Evolutionary conservation across 257 asterid genomes (phyloP), one percentile per base, ranked within the genome.

Genomic region (Rhazya stricta): DNA sequence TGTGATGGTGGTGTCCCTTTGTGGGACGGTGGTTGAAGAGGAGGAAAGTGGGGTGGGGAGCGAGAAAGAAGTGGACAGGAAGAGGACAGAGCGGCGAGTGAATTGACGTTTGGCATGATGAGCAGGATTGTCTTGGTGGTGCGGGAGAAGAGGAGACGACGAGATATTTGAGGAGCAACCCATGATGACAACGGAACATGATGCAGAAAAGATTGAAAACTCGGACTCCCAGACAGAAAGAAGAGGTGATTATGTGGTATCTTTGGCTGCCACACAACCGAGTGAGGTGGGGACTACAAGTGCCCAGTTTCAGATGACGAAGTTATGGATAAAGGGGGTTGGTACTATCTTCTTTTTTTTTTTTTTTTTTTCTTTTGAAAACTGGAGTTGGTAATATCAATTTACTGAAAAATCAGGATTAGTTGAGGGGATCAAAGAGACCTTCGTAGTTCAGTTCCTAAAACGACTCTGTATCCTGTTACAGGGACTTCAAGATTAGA

Each of bases 1-100:
- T 65, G 97, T 93, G 85, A 93, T 67, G 74, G 93, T 89, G 75
- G 92, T 88, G 89, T 93, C 97, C 45, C 78, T 83, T 9, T 82
- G 80, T 1, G 91, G 70, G 48, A 84, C 1, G 78, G 87, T 69
- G 83, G 69, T 84, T 74, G 77, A 61, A 45, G 80, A 77, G 51
- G 79, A 69, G 70, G 85, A 51, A 83, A 76, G 85, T 34, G 89
- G 77, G 60, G 81, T 67, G 66, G 81, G 62, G 75, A 84, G 82
- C 71, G 88, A 82, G 71, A 82, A 81, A 29, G 88, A 68, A 85
- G 89, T 67, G 84, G 94, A 84, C 82, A 86, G 88, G 84, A 85
- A 82, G 88, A 85, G 88, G 53, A 88, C 84, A 71, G 89, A 84
- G 68, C 91, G 96, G 81, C 88, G 96, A 73, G 79, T 84, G 61